These are phyloP conservation scores for Scutellaria minor DNA, from an alignment of 257 asterid species.

Conservation along the genomic window DNA sequence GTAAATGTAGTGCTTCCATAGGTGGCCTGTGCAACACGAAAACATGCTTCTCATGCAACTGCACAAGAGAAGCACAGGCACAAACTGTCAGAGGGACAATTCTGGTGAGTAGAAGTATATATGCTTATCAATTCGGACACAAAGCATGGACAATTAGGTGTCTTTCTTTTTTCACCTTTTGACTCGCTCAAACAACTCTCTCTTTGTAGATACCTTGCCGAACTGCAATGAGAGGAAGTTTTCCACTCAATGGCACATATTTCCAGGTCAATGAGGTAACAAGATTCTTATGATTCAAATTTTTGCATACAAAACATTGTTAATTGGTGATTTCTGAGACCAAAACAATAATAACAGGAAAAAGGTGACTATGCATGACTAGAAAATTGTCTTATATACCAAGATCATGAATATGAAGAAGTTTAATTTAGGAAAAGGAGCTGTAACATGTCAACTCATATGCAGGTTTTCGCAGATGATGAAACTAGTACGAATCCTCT, in stretches of 20 bases:
- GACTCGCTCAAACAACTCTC: constrained; percentile 27
- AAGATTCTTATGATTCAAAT: constrained; percentile 21
- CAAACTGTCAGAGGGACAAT: constrained; percentile 77
- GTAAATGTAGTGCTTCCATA: constrained; percentile 47
- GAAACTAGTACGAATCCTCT: constrained; percentile 67
- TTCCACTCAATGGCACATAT: constrained; percentile 88
- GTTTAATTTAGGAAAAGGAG: constrained; percentile 5
- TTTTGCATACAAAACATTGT: background rate
- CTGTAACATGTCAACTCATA: constrained; percentile 19
- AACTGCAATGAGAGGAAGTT: constrained; percentile 87
- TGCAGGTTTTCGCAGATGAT: constrained; percentile 81
- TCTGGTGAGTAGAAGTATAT: constrained; percentile 55
- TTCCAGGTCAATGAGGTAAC: constrained; percentile 89
- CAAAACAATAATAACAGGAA: background rate
- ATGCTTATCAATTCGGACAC: constrained; percentile 16
- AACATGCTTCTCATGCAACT: constrained; percentile 59
- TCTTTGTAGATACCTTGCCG: constrained; percentile 75
- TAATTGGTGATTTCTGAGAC: constrained; percentile 6
- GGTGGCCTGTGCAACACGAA: constrained; percentile 52
- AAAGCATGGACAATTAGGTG: background rate
- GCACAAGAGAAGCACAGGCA: constrained; percentile 59
- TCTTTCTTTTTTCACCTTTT: background rate
- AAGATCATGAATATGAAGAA: background rate
- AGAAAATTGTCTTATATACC: constrained; percentile 2
- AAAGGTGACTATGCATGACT: constrained; percentile 18